Conservation (phyloP, 176 grass and related monocot species). For the Eragrostis curvula region DNA sequence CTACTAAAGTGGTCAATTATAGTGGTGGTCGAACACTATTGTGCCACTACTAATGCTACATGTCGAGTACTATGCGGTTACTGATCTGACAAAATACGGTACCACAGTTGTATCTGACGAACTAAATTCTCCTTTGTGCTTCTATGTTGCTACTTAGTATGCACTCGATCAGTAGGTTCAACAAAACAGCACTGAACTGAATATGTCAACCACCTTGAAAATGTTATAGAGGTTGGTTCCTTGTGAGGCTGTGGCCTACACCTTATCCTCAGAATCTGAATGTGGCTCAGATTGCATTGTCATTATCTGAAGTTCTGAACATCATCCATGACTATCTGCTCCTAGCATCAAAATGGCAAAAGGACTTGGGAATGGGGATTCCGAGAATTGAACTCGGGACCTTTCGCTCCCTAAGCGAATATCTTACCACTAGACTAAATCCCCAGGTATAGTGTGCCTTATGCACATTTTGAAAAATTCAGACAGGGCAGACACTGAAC, state of each 20-base stretch:
- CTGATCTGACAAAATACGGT: neutral
- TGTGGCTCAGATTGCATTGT: constrained; percentile 23
- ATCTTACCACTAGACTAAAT: constrained; percentile 58
- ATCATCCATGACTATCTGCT: neutral
- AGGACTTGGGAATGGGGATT: constrained; percentile 19
- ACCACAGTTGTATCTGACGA: neutral
- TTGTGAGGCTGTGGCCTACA: neutral
- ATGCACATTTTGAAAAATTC: neutral
- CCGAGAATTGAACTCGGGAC: constrained; percentile 47
- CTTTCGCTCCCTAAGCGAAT: constrained; percentile 51
- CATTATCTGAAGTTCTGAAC: constrained; percentile 19
- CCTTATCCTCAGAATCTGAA: constrained; percentile 4
- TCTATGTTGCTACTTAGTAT: neutral
- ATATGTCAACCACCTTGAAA: neutral
- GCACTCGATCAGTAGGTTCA: neutral
- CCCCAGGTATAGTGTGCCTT: neutral
- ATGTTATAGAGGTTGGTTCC: neutral
- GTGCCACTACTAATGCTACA: neutral
- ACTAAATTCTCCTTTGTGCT: neutral
- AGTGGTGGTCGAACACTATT: neutral
- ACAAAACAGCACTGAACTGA: neutral
- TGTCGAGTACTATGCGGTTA: neutral
- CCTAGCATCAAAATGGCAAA: constrained; percentile 12
- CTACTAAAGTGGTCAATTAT: neutral
- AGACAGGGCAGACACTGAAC: neutral